Percentiles rank a stretch among this genome's conserved stretches.
These are phyloP conservation scores for Metschnikowia gruessii DNA, from an alignment of 805 yeast genomes.

Conservation along the genomic window DNA sequence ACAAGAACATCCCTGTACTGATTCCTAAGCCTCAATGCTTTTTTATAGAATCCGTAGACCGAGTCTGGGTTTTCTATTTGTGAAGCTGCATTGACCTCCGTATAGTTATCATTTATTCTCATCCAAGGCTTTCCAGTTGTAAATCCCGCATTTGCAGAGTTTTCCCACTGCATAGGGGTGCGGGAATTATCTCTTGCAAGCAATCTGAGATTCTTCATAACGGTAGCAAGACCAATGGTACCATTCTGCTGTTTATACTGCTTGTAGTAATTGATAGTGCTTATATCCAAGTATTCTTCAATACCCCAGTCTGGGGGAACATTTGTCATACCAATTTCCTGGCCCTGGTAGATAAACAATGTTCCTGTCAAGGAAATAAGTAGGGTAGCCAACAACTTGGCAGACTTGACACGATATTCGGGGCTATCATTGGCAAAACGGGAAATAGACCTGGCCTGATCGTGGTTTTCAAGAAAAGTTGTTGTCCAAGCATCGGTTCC, in stretches of 20 bases:
- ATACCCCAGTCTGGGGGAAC: constrained; percentile 46
- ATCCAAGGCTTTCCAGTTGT: constrained; percentile 52
- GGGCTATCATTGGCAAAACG: constrained; percentile 46
- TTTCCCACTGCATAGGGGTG: constrained; percentile 57
- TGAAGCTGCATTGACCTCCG: constrained; percentile 46
- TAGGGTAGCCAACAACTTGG: constrained; percentile 48
- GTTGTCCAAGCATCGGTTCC: constrained; percentile 58
- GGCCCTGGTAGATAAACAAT: constrained; percentile 57
- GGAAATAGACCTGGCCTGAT: constrained; percentile 52
- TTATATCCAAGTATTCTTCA: constrained; percentile 50
- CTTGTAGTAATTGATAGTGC: constrained; percentile 42
- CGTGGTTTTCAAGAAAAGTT: constrained; percentile 55
- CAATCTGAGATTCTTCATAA: constrained; percentile 33
- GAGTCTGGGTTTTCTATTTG: constrained; percentile 47
- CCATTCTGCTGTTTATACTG: constrained; percentile 28
- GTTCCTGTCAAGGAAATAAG: constrained; percentile 52
- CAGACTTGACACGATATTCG: constrained; percentile 35
- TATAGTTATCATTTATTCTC: constrained; percentile 48
- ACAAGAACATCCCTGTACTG: constrained; percentile 41
- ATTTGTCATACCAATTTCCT: constrained; percentile 57
- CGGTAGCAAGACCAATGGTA: constrained; percentile 23
- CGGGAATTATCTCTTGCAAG: constrained; percentile 53
- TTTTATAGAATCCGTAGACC: constrained; percentile 45
- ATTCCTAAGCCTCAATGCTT: constrained; percentile 44
- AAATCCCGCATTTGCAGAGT: constrained; percentile 45